Conservation (phyloP, 2,329 filamentous ascomycete species). For the Aspergillus sergii region DNA sequence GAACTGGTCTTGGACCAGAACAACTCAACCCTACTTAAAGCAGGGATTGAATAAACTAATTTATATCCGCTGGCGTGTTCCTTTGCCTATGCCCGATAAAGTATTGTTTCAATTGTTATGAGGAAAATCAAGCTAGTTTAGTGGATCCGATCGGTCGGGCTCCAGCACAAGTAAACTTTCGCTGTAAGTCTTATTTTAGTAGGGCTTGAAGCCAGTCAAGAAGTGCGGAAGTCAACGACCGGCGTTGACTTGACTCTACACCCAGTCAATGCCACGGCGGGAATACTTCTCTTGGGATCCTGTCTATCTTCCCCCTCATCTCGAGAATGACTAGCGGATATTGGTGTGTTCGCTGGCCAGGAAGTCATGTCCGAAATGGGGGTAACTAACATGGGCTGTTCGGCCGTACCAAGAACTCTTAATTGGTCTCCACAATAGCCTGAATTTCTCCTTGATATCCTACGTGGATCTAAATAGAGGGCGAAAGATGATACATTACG, state of each 20-base stretch:
- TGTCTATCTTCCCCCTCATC: background rate
- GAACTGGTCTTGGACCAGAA: background rate
- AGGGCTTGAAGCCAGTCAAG: background rate
- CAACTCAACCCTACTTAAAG: constrained; percentile 1
- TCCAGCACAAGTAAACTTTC: constrained; percentile 21
- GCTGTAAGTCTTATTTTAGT: background rate
- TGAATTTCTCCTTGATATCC: background rate
- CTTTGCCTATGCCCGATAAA: constrained; percentile 1
- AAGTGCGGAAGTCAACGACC: background rate
- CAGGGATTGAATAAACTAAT: background rate
- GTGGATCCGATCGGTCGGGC: constrained; percentile 28
- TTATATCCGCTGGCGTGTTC: background rate
- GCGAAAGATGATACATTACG: background rate
- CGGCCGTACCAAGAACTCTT: background rate
- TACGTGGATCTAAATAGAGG: background rate
- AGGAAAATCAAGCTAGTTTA: constrained; percentile 22
- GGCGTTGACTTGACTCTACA: background rate
- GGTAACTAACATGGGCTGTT: background rate
- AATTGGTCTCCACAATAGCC: background rate
- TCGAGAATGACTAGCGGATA: background rate
- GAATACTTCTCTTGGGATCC: background rate
- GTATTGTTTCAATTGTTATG: constrained; percentile 4
- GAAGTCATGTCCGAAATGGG: constrained; percentile 13
- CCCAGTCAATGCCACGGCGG: background rate
- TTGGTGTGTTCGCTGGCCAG: constrained; percentile 4